A percentile compares a stretch with the other conserved stretches of the same genome.
phyloP scores from a whole-genome alignment of 2,329 filamentous ascomycete genomes.

The Phoma sp. region DNA sequence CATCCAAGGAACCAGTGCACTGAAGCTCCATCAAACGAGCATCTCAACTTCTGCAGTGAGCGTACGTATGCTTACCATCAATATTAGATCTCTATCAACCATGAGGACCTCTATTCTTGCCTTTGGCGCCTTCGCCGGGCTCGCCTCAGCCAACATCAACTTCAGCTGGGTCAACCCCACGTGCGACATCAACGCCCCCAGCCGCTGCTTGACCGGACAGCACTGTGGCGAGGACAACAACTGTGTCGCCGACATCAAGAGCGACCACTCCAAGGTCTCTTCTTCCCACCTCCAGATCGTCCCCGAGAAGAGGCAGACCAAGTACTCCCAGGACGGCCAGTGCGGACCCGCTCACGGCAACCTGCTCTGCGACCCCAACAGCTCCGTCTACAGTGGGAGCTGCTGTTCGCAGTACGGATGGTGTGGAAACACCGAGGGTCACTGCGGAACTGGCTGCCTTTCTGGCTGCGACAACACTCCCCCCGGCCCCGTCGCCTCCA shows the following conservation, averaged over 20 bases:
- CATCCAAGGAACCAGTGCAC: background rate
- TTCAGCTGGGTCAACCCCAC: conserved; percentile 55
- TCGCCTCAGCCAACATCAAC: conserved; percentile 56
- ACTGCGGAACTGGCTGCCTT: conserved; percentile 47
- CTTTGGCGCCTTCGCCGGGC: conserved; percentile 43
- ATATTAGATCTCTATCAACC: conserved; percentile 17
- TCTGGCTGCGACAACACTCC: conserved; percentile 39
- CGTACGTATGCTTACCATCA: conserved; percentile 23
- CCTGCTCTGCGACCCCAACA: conserved; percentile 53
- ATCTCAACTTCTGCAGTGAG: background rate
- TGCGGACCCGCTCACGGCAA: conserved; percentile 51
- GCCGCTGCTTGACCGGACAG: conserved; percentile 48
- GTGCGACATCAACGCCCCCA: conserved; percentile 44
- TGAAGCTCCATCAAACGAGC: background rate
- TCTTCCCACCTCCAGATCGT: conserved; percentile 31
- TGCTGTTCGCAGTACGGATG: conserved; percentile 55
- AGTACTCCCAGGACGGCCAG: conserved; percentile 49
- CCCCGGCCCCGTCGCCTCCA: conserved; percentile 13
- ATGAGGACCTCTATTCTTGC: conserved; percentile 42
- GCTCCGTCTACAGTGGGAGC: conserved; percentile 52
- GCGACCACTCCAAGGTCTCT: conserved; percentile 35
- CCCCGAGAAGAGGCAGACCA: conserved; percentile 37
- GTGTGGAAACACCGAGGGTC: conserved; percentile 53
- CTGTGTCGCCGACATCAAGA: conserved; percentile 37
- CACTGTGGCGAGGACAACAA: conserved; percentile 44